Evolutionary conservation across 441 rosid genomes (phyloP).

Genomic region (Biscutella laevigata): DNA sequence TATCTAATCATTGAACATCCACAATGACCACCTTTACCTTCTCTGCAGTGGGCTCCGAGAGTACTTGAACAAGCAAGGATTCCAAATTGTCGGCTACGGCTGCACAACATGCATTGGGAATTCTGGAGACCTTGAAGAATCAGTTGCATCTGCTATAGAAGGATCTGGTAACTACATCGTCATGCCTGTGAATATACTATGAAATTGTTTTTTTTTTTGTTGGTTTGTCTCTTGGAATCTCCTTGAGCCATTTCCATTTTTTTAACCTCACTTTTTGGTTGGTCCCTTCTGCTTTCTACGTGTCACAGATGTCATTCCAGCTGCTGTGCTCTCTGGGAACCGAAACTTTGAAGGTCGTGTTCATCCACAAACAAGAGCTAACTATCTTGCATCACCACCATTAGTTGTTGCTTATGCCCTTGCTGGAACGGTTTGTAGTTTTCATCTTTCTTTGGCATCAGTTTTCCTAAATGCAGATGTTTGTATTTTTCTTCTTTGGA

Average conservation of each 20-base stretch:
- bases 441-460: background rate
- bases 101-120: slow-evolving; percentile 63
- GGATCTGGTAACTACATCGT: slow-evolving; percentile 33
- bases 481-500: background rate
- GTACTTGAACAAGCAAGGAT: slow-evolving; percentile 42
- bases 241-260: background rate
- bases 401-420: slow-evolving; percentile 66
- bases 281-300: background rate
- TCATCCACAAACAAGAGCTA: slow-evolving; percentile 59
- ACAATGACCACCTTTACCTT: slow-evolving; percentile 11
- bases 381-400: slow-evolving; percentile 69
- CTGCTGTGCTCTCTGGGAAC: slow-evolving; percentile 64
- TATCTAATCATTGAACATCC: background rate
- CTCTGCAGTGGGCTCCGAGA: slow-evolving; percentile 45
- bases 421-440: slow-evolving; percentile 48
- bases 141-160: slow-evolving; percentile 39
- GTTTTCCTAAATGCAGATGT: background rate
- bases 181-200: background rate
- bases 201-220: background rate
- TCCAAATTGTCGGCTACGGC: slow-evolving; percentile 50
- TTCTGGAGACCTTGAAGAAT: slow-evolving; percentile 41
- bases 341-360: slow-evolving; percentile 63
- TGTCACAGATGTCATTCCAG: slow-evolving; percentile 44
- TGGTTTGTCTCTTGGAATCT: background rate
- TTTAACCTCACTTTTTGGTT: slow-evolving; percentile 2